Base-by-base conservation (phyloP, 257 asterid species). In the Phtheirospermum japonicum region DNA sequence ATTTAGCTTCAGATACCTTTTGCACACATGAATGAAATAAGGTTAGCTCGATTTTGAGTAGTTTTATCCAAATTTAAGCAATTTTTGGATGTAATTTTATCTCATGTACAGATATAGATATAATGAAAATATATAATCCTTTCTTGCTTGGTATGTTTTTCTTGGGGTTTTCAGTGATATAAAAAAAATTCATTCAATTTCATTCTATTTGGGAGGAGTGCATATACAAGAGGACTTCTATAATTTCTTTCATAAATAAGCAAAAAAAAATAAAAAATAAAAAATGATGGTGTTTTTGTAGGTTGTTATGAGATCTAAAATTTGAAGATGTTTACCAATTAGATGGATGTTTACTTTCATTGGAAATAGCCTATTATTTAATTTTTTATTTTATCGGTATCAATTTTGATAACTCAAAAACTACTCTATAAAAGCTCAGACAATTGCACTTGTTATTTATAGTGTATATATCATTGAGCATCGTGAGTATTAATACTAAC, bases 1-100 rank as follows among this genome's bases (percentile, higher is more conserved):
- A 55, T 87, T 87, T 68, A 76, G 75, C 77, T 87, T 87, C 84
- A 81, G 95, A 73, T 87, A 87, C 66, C 83, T 87, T 51, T 52
- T 87, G 66, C 77, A 65, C 23, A 68, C 79, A 69, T 79, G 76
- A 80, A 63, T 57, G 12, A 54, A 1, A 26, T 26, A 64, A 72
- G 65, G 54, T 74, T 71, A 64, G 65, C 34, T 70, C 59, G 4
- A 16, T 23, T 57, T 16, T 14, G 28, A 23, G 16, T 46, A 20
- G 55, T 69, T 31, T 63, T 34, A 36, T 66, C 58, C 7, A 53
- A 36, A 19, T 55, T 65, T 48, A n/a, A 9, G 65, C 65, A 55
- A 61, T 70, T 76, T 76, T 76, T 76, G 67, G 70, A 62, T 72
- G 61, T 68, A 4, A 13, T 32, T 14, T 52, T 28, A 62, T 18